Conservation (phyloP, 371 early-diverging fungal genomes). For the Mortierella sp. region DNA sequence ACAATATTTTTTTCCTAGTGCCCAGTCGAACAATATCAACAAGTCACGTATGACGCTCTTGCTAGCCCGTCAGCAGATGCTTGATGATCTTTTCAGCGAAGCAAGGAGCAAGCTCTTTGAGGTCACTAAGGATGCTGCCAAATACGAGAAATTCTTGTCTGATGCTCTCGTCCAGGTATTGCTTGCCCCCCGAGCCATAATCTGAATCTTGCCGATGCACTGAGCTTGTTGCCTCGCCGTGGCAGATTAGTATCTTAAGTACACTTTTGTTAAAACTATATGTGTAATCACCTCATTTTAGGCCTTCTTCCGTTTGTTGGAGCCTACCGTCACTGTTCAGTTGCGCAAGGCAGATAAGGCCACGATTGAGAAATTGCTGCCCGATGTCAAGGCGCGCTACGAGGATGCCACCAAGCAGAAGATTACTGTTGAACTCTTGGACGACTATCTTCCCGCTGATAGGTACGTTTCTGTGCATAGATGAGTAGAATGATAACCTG, state of each 20-base stretch:
- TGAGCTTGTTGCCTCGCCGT: no score
- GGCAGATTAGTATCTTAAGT: no score
- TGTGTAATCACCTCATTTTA: constrained; percentile 33
- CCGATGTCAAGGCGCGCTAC: constrained; percentile 70
- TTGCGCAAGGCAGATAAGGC: constrained; percentile 82
- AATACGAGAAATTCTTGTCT: constrained; percentile 74
- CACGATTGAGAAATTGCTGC: constrained; percentile 71
- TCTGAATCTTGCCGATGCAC: neutral
- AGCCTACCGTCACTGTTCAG: constrained; percentile 76
- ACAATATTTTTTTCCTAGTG: constrained; percentile 63
- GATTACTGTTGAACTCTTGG: constrained; percentile 53
- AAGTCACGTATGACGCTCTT: constrained; percentile 92
- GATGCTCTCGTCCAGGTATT: constrained; percentile 83
- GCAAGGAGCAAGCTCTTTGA: constrained; percentile 66
- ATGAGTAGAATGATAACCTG: neutral
- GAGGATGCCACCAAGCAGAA: constrained; percentile 66
- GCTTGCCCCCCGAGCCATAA: neutral
- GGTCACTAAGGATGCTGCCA: constrained; percentile 65
- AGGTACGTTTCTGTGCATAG: constrained; percentile 47
- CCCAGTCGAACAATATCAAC: constrained; percentile 95
- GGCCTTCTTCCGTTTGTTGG: constrained; percentile 89
- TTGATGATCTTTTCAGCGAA: constrained; percentile 84
- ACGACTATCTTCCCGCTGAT: constrained; percentile 63
- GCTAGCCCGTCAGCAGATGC: constrained; percentile 87
- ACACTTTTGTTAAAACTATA: no score